A percentile compares a stretch with the other conserved stretches of the same genome.
Evolutionary conservation across 2,329 filamentous ascomycete species (phyloP).

Genomic region (Cladosporium sp.): DNA sequence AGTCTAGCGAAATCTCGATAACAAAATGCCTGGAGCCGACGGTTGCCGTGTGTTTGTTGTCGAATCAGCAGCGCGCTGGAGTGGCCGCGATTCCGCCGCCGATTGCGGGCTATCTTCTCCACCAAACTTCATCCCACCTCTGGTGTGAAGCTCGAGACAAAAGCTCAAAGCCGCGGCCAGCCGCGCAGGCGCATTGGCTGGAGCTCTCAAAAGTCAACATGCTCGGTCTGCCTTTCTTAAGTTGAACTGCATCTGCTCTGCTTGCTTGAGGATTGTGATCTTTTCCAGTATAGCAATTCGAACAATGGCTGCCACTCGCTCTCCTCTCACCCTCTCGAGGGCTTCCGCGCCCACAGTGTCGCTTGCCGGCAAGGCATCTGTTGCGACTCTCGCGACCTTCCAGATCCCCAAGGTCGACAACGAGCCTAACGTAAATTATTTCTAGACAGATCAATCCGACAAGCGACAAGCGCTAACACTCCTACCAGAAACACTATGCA

Average conservation of each 20-base stretch:
- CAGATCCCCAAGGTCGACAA: constrained; percentile 85
- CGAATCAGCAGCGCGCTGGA: not conserved
- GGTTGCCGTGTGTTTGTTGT: constrained; percentile 7
- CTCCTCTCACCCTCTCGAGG: constrained; percentile 18
- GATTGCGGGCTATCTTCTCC: constrained; percentile 8
- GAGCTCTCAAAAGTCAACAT: constrained; percentile 19
- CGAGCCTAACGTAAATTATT: constrained; percentile 81
- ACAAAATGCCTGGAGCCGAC: constrained; percentile 10
- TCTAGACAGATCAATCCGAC: no score
- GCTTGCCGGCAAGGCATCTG: constrained; percentile 20
- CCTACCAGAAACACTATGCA: constrained; percentile 75
- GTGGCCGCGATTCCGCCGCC: constrained; percentile 4
- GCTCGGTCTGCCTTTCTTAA: not conserved
- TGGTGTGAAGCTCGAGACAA: not conserved
- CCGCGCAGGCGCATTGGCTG: constrained; percentile 18
- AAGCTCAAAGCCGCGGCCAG: constrained; percentile 20
- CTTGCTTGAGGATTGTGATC: constrained; percentile 13
- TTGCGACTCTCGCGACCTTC: constrained; percentile 74
- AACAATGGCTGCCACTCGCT: constrained; percentile 18
- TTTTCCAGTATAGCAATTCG: not conserved
- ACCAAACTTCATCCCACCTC: constrained; percentile 13
- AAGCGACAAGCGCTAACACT: constrained; percentile 15
- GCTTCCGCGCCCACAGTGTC: constrained; percentile 16
- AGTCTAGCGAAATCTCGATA: constrained; percentile 9
- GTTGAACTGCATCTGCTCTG: not conserved